phyloP scores from a whole-genome alignment of 2,329 filamentous ascomycete species.

The Colletotrichum navitas region DNA sequence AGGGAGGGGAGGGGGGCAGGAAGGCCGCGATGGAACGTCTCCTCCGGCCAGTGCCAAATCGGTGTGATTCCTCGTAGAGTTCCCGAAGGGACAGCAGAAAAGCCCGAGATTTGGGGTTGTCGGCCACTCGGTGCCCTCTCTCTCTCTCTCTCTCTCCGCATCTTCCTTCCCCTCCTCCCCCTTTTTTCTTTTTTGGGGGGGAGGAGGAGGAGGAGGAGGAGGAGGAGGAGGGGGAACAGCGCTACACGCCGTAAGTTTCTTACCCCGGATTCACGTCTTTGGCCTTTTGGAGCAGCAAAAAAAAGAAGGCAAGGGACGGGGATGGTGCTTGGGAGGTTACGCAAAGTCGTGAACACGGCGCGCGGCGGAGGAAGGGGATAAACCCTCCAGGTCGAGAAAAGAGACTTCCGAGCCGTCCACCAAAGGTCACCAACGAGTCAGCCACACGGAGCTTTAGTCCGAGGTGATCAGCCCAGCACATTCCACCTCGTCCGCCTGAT shows the following conservation, averaged over 20 bases:
- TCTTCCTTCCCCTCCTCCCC: not conserved
- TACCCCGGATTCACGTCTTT: conserved; percentile 25
- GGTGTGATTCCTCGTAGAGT: conserved; percentile 35
- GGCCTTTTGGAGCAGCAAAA: conserved; percentile 8
- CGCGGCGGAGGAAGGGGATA: not conserved
- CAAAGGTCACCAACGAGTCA: conserved; percentile 16
- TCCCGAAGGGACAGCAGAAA: not conserved
- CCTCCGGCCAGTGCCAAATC: conserved; percentile 31
- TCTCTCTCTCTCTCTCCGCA: not conserved
- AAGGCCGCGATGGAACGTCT: conserved; percentile 1
- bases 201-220: too few relatives aligned
- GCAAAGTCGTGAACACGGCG: not conserved
- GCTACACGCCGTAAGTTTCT: conserved; percentile 1
- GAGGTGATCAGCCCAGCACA: conserved; percentile 15
- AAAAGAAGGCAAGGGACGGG: not conserved
- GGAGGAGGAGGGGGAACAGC: too few relatives aligned
- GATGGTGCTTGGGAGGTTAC: conserved; percentile 2
- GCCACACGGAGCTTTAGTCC: conserved; percentile 7
- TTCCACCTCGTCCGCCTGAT: not conserved
- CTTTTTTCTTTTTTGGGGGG: too few relatives aligned
- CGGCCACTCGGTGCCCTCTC: not conserved
- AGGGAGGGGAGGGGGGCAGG: not conserved
- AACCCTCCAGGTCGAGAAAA: not conserved
- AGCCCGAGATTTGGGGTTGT: not conserved
- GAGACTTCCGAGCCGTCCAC: not conserved